These are phyloP conservation scores for Anethum foeniculum DNA, from an alignment of 140 eudicot species.

Conservation along the genomic window DNA sequence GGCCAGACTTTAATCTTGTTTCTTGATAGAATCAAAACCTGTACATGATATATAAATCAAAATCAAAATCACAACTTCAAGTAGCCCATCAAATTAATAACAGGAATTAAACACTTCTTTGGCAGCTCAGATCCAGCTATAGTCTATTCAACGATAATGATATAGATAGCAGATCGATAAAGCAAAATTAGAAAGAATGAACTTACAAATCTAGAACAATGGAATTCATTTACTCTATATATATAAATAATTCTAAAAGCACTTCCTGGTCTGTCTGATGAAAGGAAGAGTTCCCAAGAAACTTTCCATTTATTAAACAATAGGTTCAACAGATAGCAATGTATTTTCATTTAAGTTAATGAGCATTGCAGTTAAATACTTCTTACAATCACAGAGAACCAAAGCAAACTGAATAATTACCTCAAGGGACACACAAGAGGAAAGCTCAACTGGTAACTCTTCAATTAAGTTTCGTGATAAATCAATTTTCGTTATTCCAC, in stretches of 20 bases:
- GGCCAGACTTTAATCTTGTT: slow-evolving; percentile 95
- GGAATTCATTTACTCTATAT: neutral
- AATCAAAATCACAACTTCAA: neutral
- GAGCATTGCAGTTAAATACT: neutral
- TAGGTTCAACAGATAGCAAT: neutral
- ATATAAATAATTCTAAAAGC: neutral
- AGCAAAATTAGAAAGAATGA: neutral
- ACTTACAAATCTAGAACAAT: neutral
- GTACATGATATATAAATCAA: slow-evolving; percentile 17
- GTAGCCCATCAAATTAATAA: neutral
- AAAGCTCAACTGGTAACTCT: slow-evolving; percentile 59
- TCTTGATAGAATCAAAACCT: slow-evolving; percentile 80
- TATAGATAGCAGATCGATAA: neutral
- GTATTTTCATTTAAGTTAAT: neutral
- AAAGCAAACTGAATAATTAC: slow-evolving; percentile 21
- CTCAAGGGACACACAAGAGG: slow-evolving; percentile 77
- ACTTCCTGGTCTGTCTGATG: neutral
- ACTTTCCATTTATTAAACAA: neutral
- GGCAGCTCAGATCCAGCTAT: neutral
- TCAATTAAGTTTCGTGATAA: slow-evolving; percentile 72
- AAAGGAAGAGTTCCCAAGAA: neutral
- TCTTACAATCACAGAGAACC: neutral
- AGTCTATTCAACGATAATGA: neutral
- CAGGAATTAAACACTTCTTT: neutral
- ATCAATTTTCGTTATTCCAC: slow-evolving; percentile 66